Percentiles rank a stretch among this genome's conserved stretches.
These are phyloP conservation scores for Eucalyptus grandis DNA, from an alignment of 345 rosid species.

Conservation along the genomic window DNA sequence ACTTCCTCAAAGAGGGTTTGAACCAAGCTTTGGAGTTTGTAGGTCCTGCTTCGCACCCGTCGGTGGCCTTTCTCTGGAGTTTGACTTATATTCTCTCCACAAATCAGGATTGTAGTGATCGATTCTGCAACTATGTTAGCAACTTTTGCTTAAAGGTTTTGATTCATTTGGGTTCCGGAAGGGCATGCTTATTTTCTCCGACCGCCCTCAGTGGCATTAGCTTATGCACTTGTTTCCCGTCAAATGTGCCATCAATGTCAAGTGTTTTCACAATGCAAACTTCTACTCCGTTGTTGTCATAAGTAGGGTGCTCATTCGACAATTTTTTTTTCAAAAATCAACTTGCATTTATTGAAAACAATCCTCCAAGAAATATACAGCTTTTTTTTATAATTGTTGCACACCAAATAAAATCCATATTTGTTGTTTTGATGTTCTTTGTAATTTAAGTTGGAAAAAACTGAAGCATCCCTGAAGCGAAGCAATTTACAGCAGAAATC, in stretches of 20 bases:
- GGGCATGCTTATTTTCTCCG: not conserved
- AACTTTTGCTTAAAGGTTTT: not conserved
- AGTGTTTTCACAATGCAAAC: not conserved
- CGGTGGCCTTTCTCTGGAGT: not conserved
- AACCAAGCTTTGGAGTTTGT: not conserved
- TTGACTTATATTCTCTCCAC: not conserved
- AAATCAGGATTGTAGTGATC: not conserved
- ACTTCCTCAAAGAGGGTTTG: not conserved
- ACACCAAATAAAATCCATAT: not conserved
- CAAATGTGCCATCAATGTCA: not conserved
- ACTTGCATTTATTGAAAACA: not conserved
- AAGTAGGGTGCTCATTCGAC: not conserved
- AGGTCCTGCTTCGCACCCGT: not conserved
- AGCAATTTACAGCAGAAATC: not conserved
- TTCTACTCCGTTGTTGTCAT: not conserved
- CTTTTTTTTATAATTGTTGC: not conserved
- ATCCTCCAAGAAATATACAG: not conserved
- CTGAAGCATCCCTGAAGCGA: not conserved
- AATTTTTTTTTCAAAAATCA: not conserved
- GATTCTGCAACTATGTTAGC: not conserved
- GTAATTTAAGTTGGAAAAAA: not conserved
- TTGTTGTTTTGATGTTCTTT: not conserved
- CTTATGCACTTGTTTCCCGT: not conserved
- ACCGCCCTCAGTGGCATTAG: not conserved
- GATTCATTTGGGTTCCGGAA: not conserved